Conservation (phyloP, 163 green algal genomes). For the Volvox carteri region DNA sequence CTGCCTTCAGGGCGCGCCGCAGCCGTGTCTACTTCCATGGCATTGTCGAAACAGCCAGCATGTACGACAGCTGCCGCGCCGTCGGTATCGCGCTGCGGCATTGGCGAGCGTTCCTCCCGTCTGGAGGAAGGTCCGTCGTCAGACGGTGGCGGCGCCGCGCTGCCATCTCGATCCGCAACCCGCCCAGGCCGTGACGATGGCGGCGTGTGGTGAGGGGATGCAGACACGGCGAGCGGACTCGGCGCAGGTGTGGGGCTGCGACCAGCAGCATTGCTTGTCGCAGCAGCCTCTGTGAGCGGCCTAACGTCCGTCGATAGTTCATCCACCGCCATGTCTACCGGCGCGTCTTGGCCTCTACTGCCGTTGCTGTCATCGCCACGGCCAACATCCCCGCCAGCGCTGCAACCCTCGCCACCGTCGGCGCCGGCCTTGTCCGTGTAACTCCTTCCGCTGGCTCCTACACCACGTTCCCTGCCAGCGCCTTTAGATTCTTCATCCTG, state of each 20-base stretch:
- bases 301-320: background rate
- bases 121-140: background rate
- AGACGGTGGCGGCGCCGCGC: background rate
- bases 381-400: no score
- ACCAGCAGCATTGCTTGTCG: background rate
- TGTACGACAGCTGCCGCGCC: background rate
- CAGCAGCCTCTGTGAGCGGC: background rate
- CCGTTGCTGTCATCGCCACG: background rate
- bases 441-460: no score
- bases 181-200: background rate
- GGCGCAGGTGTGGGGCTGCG: no score
- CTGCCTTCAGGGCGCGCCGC: background rate
- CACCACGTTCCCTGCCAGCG: no score
- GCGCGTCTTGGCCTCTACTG: background rate
- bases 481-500: no score
- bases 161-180: background rate
- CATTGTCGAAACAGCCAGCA: background rate
- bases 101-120: background rate
- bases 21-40: background rate
- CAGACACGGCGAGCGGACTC: background rate
- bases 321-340: background rate
- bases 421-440: no score
- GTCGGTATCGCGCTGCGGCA: no score
- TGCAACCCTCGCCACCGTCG: no score
- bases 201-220: background rate